These are phyloP conservation scores for Cytospora mali DNA, from an alignment of 2,329 filamentous ascomycete genomes.

Conservation along the genomic window DNA sequence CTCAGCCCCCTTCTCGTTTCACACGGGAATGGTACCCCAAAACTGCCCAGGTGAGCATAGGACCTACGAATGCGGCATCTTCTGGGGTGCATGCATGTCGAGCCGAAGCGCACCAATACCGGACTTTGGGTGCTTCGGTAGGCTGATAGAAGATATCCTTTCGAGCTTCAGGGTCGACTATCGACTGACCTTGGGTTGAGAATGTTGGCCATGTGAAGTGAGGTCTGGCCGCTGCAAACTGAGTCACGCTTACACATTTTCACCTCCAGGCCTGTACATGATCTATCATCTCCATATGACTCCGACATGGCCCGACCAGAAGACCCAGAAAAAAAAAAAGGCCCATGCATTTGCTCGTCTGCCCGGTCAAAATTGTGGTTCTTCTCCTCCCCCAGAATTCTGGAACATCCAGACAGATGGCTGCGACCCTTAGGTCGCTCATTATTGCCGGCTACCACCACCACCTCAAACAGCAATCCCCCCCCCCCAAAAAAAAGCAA, in stretches of 20 bases:
- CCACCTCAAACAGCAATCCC: too few species aligned
- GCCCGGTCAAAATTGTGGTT: conserved; percentile 2
- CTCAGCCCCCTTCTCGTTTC: conserved; percentile 17
- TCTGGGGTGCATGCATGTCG: conserved; percentile 26
- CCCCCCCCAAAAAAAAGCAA: too few species aligned
- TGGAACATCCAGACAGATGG: conserved; percentile 3
- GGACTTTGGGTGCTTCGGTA: conserved; percentile 5
- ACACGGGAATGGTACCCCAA: conserved; percentile 13
- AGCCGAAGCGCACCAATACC: conserved; percentile 27
- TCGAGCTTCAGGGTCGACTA: background rate
- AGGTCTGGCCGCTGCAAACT: background rate
- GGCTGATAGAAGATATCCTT: background rate
- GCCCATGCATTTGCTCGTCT: conserved; percentile 2
- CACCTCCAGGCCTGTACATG: background rate
- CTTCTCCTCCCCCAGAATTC: conserved; percentile 4
- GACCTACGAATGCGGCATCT: conserved; percentile 21
- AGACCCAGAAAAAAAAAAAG: too few species aligned
- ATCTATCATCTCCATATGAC: too few species aligned
- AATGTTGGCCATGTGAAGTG: background rate
- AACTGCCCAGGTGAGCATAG: conserved; percentile 3
- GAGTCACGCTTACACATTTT: background rate
- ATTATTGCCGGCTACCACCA: background rate
- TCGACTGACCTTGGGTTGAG: background rate
- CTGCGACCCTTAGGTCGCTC: background rate
- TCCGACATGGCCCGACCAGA: too few species aligned